phyloP scores from a whole-genome alignment of 129 eudicot species.

The Saposhnikovia divaricata region DNA sequence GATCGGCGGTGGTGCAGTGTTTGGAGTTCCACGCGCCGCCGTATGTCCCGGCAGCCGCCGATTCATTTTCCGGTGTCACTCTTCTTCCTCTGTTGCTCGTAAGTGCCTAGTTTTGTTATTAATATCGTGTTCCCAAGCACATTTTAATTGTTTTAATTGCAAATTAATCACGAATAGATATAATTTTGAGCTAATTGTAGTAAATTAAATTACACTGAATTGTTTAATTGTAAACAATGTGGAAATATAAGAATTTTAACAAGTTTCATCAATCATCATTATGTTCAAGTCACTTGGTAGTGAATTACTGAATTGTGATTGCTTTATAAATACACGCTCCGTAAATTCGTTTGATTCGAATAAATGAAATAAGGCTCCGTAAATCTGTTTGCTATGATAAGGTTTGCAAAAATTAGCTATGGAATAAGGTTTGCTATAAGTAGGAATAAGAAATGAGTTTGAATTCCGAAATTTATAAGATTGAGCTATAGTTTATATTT shows the following conservation, averaged over 20 bases:
- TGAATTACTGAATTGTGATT: too few relatives aligned
- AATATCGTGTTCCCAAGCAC: not conserved
- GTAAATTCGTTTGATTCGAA: not conserved
- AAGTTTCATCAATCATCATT: too few relatives aligned
- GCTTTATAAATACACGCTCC: too few relatives aligned
- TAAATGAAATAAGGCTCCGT: too few relatives aligned
- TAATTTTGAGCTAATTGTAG: not conserved
- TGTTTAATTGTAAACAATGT: not conserved
- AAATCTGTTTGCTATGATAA: too few relatives aligned
- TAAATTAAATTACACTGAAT: not conserved
- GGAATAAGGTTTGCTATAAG: not conserved
- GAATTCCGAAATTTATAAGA: not conserved
- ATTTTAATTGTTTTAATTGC: not conserved
- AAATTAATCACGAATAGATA: not conserved
- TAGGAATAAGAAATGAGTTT: not conserved
- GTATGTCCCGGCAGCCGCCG: constrained; percentile 45
- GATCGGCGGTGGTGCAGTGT: constrained; percentile 57
- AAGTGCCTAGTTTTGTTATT: not conserved
- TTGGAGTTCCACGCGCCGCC: constrained; percentile 73
- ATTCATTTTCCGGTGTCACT: constrained; percentile 44
- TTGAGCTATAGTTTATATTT: not conserved
- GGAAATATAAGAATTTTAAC: too few relatives aligned
- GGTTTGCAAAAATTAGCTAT: too few relatives aligned
- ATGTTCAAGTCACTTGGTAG: not conserved
- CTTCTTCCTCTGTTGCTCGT: constrained; percentile 7